These are phyloP conservation scores for Ochetophila trinervis DNA, from an alignment of 306 rosid genomes.

Conservation along the genomic window DNA sequence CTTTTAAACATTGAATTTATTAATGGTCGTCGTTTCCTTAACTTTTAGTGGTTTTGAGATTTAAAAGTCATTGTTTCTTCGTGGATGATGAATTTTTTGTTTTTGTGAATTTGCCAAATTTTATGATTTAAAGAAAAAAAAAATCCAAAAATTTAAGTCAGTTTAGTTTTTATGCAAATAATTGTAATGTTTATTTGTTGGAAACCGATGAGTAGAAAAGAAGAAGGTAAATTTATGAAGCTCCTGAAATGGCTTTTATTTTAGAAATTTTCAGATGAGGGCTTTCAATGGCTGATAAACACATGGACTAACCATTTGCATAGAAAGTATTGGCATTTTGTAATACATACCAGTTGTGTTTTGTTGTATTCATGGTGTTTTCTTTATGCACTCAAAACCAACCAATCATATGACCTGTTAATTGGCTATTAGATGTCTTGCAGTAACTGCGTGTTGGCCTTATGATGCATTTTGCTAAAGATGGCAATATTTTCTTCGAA, in stretches of 20 bases:
- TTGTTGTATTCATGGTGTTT: background rate
- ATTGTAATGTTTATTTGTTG: background rate
- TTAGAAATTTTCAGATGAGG: background rate
- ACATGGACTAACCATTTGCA: background rate
- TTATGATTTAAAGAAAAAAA: background rate
- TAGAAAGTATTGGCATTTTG: slow-evolving; percentile 2
- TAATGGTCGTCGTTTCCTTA: background rate
- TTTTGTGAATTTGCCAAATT: background rate
- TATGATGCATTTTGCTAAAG: background rate
- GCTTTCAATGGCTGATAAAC: background rate
- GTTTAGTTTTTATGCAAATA: background rate
- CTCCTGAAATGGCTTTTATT: background rate
- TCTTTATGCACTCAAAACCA: background rate
- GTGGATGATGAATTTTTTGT: background rate
- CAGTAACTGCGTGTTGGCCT: background rate
- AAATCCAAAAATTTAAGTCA: background rate
- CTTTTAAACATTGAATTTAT: background rate
- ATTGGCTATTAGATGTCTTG: background rate
- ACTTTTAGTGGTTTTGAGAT: no score
- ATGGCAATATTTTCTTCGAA: background rate
- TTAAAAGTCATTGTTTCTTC: no score
- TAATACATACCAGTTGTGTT: background rate
- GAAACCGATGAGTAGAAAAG: no score
- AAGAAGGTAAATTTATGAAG: background rate
- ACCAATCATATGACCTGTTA: background rate